Evolutionary conservation across 805 yeast species (phyloP).

Genomic region (Hermanozyma aechmeae): DNA sequence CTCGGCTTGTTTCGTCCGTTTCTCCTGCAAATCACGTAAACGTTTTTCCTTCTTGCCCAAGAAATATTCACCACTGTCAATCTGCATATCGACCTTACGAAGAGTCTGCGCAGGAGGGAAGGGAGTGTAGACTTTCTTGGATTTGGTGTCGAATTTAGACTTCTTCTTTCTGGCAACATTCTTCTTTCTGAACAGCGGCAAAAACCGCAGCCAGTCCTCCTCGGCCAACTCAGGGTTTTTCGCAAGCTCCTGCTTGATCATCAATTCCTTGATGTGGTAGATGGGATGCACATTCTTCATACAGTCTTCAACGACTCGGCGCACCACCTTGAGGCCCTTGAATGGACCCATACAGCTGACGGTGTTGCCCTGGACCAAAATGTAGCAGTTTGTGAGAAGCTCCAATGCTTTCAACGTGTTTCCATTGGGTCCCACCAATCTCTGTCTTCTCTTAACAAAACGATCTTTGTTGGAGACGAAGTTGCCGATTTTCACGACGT

Average conservation of each 20-base stretch:
- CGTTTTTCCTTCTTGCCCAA: constrained; percentile 79
- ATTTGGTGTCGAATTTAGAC: constrained; percentile 50
- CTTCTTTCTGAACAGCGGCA: constrained; percentile 94
- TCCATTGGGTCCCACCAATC: constrained; percentile 94
- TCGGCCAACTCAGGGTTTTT: constrained; percentile 91
- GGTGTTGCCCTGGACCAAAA: constrained; percentile 94
- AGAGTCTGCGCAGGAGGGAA: constrained; percentile 98
- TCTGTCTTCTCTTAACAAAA: constrained; percentile 90
- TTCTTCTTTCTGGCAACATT: constrained; percentile 92
- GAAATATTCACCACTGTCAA: constrained; percentile 98
- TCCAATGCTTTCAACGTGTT: constrained; percentile 94
- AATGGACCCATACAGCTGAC: constrained; percentile 96
- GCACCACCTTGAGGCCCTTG: constrained; percentile 82
- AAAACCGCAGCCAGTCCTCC: constrained; percentile 94
- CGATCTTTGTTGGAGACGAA: constrained; percentile 85
- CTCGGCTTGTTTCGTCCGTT: constrained; percentile 70
- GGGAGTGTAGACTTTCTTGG: constrained; percentile 81
- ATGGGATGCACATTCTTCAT: constrained; percentile 97
- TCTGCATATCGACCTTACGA: constrained; percentile 92
- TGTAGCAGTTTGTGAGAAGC: constrained; percentile 88
- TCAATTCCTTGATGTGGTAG: constrained; percentile 91
- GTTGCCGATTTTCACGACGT: constrained; percentile 89
- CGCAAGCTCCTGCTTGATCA: constrained; percentile 93
- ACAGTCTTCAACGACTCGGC: constrained; percentile 95
- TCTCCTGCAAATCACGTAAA: constrained; percentile 59